Base-by-base conservation (phyloP, 805 yeast genomes). In the Candida schatavii region DNA sequence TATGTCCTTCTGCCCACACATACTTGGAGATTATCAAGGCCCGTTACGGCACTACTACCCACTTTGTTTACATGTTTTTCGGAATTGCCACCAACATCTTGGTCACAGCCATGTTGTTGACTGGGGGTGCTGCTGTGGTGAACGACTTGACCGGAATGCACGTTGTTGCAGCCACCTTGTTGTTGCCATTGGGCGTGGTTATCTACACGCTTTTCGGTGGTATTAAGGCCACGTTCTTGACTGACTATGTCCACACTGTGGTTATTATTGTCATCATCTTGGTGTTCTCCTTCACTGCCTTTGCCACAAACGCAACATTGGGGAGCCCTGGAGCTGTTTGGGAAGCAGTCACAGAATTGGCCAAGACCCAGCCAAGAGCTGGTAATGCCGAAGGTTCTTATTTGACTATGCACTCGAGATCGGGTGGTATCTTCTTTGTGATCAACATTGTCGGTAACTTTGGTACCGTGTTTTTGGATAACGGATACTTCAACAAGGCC, bases 1-100 rank as follows among this genome's bases (percentile, higher is more conserved):
- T 82, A 49, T 96, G 97, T 11, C 97, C 97, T 3, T 83, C 81
- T 37, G 95, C 95, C 2, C 97, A 90, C 66, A 88, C 97, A 1
- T 90, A 85, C 62, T 71, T 88, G 51, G 98, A 90, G 65, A 85
- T 89, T 42, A 77, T 90, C 49, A 80, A 77, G 51, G 83, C 80
- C 0, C 74, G 98, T 47, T 90, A 87, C 56, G 97, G 97, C 15
- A 66, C 74, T n/a, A 52, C 64, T 15, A 83, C 90, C 4, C 97
- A 90, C 58, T 63, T 64, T 20, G 79, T 82, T 5, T 85, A 70
- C 60, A 70, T 86, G 59, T 82, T 83, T 60, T 89, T 86, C 68
- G 97, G 93, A 1, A 66, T 88, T 41, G 90, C 90, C 4, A 88
- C 96, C 27, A 90, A 90, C 59, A 80, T 90, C 46, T 72, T 90